Evolutionary conservation across 2,329 filamentous ascomycete species (phyloP), one percentile per base, ranked within the genome.

Genomic region (Pyrenophora graminea): DNA sequence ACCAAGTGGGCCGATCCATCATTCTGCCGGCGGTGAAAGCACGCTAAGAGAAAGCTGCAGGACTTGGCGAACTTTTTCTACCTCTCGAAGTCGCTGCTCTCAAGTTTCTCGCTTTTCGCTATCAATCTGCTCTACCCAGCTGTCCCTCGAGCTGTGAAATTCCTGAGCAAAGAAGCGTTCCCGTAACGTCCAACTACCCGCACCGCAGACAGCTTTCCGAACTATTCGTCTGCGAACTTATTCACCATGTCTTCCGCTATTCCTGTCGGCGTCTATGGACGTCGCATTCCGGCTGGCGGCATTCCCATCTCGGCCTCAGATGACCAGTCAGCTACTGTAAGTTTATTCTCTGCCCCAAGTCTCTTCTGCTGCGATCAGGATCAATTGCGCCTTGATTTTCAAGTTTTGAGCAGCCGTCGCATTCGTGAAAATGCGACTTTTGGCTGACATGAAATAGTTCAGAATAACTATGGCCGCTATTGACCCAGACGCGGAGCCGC

Each of bases 401-500:
- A 10, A n/a, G 1, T 17, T 17, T 21, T 19, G 36, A 30, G 34
- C 43, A 43, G 33, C 39, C 27, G 36, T 48, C 46, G 50, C 50
- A 54, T 51, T 46, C 31, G 38, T 38, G 21, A 38, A n/a, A 21
- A 13, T 13, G 32, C n/a, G 12, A 39, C 10, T 37, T 25, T 25
- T 25, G 45, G 46, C 64, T 72, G 55, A 70, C 15, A 19, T 45
- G 41, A 12, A 33, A 13, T 68, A 96, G 92, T 95, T 97, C 79
- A 91, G 91, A 74, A 91, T 99, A 71, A 97, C 92, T 69, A 99
- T 99, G 94, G 94, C 95, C 68, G 94, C 94, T 61, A 88, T 99
- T 74, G 93, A 99, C 74, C 94, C 94, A 51, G 91, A 85, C 68
- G 89, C 89, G 66, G 81, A 85, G 61, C 69, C 77, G 21, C 73